Evolutionary conservation across 2,329 filamentous ascomycete genomes (phyloP), one percentile per base, ranked within the genome.

Genomic region (Fusarium sterilihyphosum): DNA sequence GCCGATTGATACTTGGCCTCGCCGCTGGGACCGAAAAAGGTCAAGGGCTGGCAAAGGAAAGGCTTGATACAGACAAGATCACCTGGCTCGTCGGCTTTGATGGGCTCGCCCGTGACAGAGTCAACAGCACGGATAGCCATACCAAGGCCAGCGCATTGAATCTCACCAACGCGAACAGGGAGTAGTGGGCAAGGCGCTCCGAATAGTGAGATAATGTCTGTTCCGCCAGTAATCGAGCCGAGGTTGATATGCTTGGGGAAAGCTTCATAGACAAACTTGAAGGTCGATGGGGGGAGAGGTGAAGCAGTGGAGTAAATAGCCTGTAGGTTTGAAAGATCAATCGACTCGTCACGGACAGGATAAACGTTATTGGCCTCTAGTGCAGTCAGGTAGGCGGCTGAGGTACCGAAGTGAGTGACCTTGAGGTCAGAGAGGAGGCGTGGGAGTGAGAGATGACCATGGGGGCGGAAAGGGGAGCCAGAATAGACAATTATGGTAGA

Each of bases 231-330:
- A 79, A 99, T 98, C 65, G 94, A 97, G 56, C 92, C 94, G 13
- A 98, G 90, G 82, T 98, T 96, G 74, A 98, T 87, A n/a, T 89
- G 86, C 0, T 88, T 79, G 5, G 95, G 94, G 79, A 98, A 97
- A 3, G 93, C 92, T 33, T 89, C 85, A 84, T 98, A 98, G 61
- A 98, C 91, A 79, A 97, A 98, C 65, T 90, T 87, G 83, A 98
- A 98, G 3, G 96, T 98, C 3, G 94, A 97, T 0, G 96, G 96
- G 1, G 96, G 95, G 4, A 99, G 86, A 7, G 96, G 95, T 2
- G 95, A 97, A 38, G 95, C 96, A 4, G 96, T 98, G 26, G 94
- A 97, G 85, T 98, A 98, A 68, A 99, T 94, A 8, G 95, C 94
- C 81, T 92, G 89, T 20, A 99, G 86, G 4, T 87, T 86, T 1